Base-by-base conservation (phyloP, 768 basidiomycete genomes). In the Hysterangium stoloniferum region DNA sequence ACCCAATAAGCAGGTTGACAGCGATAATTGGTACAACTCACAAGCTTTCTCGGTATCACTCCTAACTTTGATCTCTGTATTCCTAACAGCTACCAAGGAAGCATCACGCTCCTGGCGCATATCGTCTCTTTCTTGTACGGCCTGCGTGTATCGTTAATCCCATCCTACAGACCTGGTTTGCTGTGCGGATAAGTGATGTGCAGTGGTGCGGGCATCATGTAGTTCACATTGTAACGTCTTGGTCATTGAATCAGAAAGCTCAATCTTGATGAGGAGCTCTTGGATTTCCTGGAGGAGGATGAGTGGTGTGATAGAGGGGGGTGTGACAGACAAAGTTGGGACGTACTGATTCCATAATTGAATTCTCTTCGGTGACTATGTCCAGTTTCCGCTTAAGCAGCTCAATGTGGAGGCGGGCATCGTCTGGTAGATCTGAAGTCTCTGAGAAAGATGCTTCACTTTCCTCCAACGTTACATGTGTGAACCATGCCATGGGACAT, bases 101-200 rank as follows among this genome's bases (percentile, higher is more conserved):
- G 73, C 73, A 49, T 88, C 83, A 22, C 84, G 71, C 61, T 94
- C 91, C 33, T 65, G 59, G 19, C 48, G 38, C 6, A 59, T 74
- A 62, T 94, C 91, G 34, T 92, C 88, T 57, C 78, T 77, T 64
- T 91, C 86, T 60, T 82, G 82, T 46, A 81, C 68, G n/a, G 78
- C 77, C 11, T 71, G 65, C 11, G 76, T 74, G 27, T 93, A 64
- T 9, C 78, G 78, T 7, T 76, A 71, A 57, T 92, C 84, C 72
- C 81, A 78, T 12, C 84, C 85, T 13, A 80, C 71, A 13, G 83
- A 77, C 43, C 82, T 79, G 28, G 80, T 84, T 48, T 84, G 76
- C 58, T 84, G 80, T 12, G 78, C 74, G 13, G 77, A 80, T 41
- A 92, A 65, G 28, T 83, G 79, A 15, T 79, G 76, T 44, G 91